Evolutionary conservation across 306 rosid species (phyloP).

Genomic region (Arachis hypogaea): DNA sequence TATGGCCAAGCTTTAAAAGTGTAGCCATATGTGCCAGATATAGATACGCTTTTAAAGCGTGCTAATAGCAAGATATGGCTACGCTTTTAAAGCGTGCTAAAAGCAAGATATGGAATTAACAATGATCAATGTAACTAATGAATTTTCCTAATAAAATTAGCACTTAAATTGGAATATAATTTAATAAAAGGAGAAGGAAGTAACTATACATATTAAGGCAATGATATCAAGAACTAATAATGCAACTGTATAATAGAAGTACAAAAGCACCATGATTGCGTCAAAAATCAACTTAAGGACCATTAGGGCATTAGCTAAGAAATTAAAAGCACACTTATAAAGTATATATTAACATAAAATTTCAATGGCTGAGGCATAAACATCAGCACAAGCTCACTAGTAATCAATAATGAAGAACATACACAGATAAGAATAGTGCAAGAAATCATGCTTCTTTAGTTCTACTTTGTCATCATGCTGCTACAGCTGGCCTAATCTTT

Average conservation of each 20-base stretch:
- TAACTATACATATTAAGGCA: slow-evolving; percentile 10
- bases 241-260: slow-evolving; percentile 33
- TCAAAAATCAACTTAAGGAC: background rate
- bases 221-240: background rate
- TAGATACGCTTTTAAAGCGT: too few relatives aligned
- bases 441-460: too few relatives aligned
- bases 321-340: background rate
- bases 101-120: too few relatives aligned
- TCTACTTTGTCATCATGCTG: too few relatives aligned
- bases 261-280: slow-evolving; percentile 36
- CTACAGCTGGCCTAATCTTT: slow-evolving; percentile 66
- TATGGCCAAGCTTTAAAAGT: too few relatives aligned
- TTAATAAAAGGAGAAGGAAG: background rate
- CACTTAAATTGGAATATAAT: background rate
- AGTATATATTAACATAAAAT: slow-evolving; percentile 46
- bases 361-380: slow-evolving; percentile 41
- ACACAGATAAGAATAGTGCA: too few relatives aligned
- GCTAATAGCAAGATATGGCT: too few relatives aligned
- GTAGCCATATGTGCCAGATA: too few relatives aligned
- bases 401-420: background rate
- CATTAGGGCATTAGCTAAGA: slow-evolving; percentile 15
- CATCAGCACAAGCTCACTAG: slow-evolving; percentile 35
- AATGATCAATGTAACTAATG: background rate
- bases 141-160: background rate
- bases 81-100: too few relatives aligned